These are phyloP conservation scores for Scytalidium lignicola DNA, from an alignment of 2,329 filamentous ascomycete species.

Conservation along the genomic window DNA sequence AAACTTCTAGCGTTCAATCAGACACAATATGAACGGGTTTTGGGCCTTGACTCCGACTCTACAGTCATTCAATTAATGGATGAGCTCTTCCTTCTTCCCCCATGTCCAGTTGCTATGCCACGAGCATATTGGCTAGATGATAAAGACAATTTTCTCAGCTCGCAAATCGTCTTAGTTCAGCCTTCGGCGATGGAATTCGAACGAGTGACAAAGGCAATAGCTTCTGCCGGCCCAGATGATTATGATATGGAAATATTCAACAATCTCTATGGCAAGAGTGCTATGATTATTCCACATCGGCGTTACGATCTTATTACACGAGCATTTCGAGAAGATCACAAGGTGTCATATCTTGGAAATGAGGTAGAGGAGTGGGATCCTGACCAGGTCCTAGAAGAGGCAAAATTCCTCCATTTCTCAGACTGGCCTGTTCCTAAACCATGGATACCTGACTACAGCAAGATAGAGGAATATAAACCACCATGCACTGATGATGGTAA, in stretches of 20 bases:
- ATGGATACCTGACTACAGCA: slow-evolving; percentile 29
- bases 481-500: not conserved
- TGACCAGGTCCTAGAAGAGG: slow-evolving; percentile 40
- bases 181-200: slow-evolving; percentile 48
- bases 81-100: slow-evolving; percentile 64
- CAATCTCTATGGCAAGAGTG: slow-evolving; percentile 47
- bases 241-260: slow-evolving; percentile 69
- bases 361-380: slow-evolving; percentile 54
- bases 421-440: slow-evolving; percentile 57
- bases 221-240: slow-evolving; percentile 25
- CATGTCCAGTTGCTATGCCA: slow-evolving; percentile 59
- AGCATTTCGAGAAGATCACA: slow-evolving; percentile 54
- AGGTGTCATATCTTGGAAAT: slow-evolving; percentile 40
- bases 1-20: slow-evolving; percentile 54
- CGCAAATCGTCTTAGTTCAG: slow-evolving; percentile 56
- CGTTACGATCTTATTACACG: slow-evolving; percentile 56
- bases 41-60: slow-evolving; percentile 59
- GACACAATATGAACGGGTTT: slow-evolving; percentile 47
- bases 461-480: not conserved
- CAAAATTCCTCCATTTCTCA: slow-evolving; percentile 53
- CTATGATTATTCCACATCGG: slow-evolving; percentile 59
- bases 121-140: slow-evolving; percentile 66
- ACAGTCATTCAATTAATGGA: slow-evolving; percentile 60
- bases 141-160: slow-evolving; percentile 48
- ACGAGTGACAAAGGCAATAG: slow-evolving; percentile 21